These are phyloP conservation scores for Saccharomyces uvarum DNA, from an alignment of 1,139 yeast genomes.

Conservation along the genomic window DNA sequence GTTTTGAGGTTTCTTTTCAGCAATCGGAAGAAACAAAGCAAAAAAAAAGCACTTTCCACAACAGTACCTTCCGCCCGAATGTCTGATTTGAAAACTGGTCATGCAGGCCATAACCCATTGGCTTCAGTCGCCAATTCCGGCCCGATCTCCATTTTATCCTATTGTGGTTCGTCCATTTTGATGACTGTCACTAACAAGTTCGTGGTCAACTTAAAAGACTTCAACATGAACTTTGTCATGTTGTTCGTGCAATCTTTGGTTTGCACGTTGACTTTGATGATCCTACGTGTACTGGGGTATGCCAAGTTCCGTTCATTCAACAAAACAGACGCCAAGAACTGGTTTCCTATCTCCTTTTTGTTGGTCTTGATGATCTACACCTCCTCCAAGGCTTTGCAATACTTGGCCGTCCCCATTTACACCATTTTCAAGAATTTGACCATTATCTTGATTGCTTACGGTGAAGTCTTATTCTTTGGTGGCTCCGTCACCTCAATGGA, in stretches of 20 bases:
- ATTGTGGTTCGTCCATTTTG: conserved; percentile 86
- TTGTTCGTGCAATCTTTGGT: conserved; percentile 76
- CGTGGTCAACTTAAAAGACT: conserved; percentile 72
- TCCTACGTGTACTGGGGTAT: conserved; percentile 63
- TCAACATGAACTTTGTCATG: conserved; percentile 86
- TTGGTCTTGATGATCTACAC: conserved; percentile 94
- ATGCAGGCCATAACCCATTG: conserved; percentile 25
- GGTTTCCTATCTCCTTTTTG: conserved; percentile 88
- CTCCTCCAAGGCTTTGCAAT: conserved; percentile 89
- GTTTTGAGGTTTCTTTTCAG: neutral
- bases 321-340: conserved; percentile 80
- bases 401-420: conserved; percentile 86
- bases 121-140: conserved; percentile 60
- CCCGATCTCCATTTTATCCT: conserved; percentile 74
- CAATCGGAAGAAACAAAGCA: neutral
- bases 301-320: conserved; percentile 84
- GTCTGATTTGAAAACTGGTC: conserved; percentile 29
- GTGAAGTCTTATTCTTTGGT: conserved; percentile 96
- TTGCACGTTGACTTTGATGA: conserved; percentile 65
- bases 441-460: conserved; percentile 91
- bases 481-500: conserved; percentile 89
- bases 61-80: conserved; percentile 8
- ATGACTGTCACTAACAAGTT: conserved; percentile 98
- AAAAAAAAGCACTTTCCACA: neutral
- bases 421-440: conserved; percentile 97